These are phyloP conservation scores for Hymenoscyphus repandus DNA, from an alignment of 2,329 filamentous ascomycete genomes.

Conservation along the genomic window DNA sequence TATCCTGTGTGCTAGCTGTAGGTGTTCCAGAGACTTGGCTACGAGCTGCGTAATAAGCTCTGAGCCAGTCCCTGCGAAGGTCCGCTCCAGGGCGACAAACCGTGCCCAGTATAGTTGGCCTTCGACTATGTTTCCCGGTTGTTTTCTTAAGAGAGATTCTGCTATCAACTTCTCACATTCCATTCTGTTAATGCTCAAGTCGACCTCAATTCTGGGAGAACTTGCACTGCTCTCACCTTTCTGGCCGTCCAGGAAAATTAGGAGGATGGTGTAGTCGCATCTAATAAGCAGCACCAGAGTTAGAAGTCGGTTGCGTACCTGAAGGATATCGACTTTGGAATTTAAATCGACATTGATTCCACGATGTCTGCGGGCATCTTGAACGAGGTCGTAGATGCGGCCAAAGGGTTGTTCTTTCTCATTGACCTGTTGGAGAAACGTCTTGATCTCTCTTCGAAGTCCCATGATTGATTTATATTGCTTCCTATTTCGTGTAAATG, in stretches of 20 bases:
- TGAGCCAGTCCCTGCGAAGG: constrained; percentile 14
- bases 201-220: constrained; percentile 12
- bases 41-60: constrained; percentile 20
- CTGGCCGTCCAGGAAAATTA: constrained; percentile 17
- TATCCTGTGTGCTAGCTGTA: constrained; percentile 17
- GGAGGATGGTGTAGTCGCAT: constrained; percentile 24
- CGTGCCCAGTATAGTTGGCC: constrained; percentile 23
- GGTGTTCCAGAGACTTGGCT: constrained; percentile 14
- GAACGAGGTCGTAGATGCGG: constrained; percentile 32
- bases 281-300: constrained; percentile 23
- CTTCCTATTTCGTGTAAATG: constrained; percentile 19
- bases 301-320: constrained; percentile 31
- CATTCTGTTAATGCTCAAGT: constrained; percentile 22
- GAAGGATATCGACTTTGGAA: constrained; percentile 30
- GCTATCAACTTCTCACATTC: constrained; percentile 22
- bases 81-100: constrained; percentile 21
- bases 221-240: constrained; percentile 12
- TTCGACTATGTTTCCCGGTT: constrained; percentile 18
- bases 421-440: constrained; percentile 31
- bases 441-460: constrained; percentile 28
- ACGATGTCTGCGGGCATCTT: constrained; percentile 29
- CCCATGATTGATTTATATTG: constrained; percentile 22
- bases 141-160: too few relatives aligned
- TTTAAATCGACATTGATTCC: constrained; percentile 22
- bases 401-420: constrained; percentile 36